Evolutionary conservation across 148 eudicot genomes (phyloP), one percentile per base, ranked within the genome.

Genomic region (Arctostaphylos glauca): DNA sequence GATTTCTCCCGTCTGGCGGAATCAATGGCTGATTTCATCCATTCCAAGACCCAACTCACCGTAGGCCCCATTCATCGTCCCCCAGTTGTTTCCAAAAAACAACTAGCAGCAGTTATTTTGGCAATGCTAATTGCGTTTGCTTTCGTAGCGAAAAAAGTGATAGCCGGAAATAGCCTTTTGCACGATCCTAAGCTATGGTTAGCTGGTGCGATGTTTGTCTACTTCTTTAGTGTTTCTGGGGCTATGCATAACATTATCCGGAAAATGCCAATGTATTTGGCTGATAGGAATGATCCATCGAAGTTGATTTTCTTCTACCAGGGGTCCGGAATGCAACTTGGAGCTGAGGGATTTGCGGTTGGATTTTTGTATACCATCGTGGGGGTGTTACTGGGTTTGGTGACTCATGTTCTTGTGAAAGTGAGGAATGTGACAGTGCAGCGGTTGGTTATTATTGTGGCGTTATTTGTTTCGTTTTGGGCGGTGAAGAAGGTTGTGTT

Each of bases 191-290:
- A 84, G 81, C 5, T 92, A 5, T 96, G 97, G 98, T 72, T 94
- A 49, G 74, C 87, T 2, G 91, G 95, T 50, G 86, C 97, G 1
- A 81, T 92, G 10, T 93, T 94, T 62, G 90, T 96, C 0, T 96
- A 96, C 88, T 96, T 96, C 56, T 91, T 96, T 76, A 96, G 99
- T 77, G 99, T 96, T 85, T 94, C 98, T 0, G 99, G 99, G 41
- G 90, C 96, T 0, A 96, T 94, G 99, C 91, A 90, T 46, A 96
- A 92, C 7, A 92, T 96, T 0, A 96, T 96, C 74, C 78, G 99
- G 76, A 90, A 92, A 52, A 93, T 93, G 95, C 99, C 99, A 0
- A 88, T 96, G 97, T 93, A 94, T 84, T 71, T 96, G 41, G 18
- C 84, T 0, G 98, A 96, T 56, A 86, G 96, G 78, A 80, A 93